phyloP scores from a whole-genome alignment of 495 filamentous ascomycete genomes.

The Talaromyces borbonicus region DNA sequence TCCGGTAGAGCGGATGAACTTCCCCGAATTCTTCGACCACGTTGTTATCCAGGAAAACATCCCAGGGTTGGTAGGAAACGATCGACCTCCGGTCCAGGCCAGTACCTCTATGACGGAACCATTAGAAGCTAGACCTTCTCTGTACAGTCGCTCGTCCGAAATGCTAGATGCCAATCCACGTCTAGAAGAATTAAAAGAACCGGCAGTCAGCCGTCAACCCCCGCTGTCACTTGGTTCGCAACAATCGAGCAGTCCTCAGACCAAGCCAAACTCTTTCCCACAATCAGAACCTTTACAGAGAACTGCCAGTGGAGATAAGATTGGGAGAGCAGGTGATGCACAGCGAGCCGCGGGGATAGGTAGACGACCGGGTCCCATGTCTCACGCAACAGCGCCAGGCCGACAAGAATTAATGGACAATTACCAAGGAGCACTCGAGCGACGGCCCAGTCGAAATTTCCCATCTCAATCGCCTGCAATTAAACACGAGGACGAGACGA shows the following conservation, averaged over 20 bases:
- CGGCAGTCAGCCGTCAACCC: slow-evolving; percentile 8
- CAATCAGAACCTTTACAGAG: slow-evolving; percentile 27
- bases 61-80: slow-evolving; percentile 72
- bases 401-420: slow-evolving; percentile 42
- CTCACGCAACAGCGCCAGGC: slow-evolving; percentile 51
- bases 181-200: slow-evolving; percentile 5
- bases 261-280: slow-evolving; percentile 30
- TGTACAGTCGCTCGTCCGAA: slow-evolving; percentile 14
- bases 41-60: slow-evolving; percentile 67
- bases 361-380: slow-evolving; percentile 33
- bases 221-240: slow-evolving; percentile 18
- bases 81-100: slow-evolving; percentile 35
- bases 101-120: slow-evolving; percentile 14
- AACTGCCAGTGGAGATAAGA: slow-evolving; percentile 28
- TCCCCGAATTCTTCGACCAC: slow-evolving; percentile 70
- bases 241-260: slow-evolving; percentile 17
- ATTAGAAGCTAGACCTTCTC: background rate
- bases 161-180: slow-evolving; percentile 15
- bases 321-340: slow-evolving; percentile 19
- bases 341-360: slow-evolving; percentile 16
- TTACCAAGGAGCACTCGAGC: slow-evolving; percentile 16
- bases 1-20: slow-evolving; percentile 73
- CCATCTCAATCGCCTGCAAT: slow-evolving; percentile 28
- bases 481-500: slow-evolving; percentile 27
- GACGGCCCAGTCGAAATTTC: slow-evolving; percentile 11